These are phyloP conservation scores for Tolypocladium nubicola DNA, from an alignment of 2,329 filamentous ascomycete species.

Conservation along the genomic window DNA sequence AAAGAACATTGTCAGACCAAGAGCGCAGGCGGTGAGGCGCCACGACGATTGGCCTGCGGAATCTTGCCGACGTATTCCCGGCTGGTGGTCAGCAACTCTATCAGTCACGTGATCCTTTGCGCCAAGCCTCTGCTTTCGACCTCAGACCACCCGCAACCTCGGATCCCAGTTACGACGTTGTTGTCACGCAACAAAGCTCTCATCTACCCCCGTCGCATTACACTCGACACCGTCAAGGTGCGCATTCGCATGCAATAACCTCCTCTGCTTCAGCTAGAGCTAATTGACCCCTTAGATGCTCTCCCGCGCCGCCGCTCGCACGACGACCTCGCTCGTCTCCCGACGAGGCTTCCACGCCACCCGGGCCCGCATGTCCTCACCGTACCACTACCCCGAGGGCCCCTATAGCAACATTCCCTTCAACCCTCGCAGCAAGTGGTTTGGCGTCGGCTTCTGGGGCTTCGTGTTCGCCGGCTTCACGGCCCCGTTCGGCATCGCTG, in stretches of 20 bases:
- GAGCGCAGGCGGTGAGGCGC: conserved; percentile 14
- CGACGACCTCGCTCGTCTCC: conserved; percentile 60
- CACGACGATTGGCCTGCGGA: background rate
- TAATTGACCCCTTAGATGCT: conserved; percentile 62
- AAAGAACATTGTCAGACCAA: conserved; percentile 11
- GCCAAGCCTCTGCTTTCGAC: conserved; percentile 18
- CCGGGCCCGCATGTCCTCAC: conserved; percentile 72
- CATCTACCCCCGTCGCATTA: conserved; percentile 13
- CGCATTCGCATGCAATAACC: conserved; percentile 6
- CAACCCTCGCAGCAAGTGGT: conserved; percentile 85
- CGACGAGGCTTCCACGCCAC: conserved; percentile 93
- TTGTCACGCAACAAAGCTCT: conserved; percentile 14
- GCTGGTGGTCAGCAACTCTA: background rate
- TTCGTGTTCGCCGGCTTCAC: conserved; percentile 51
- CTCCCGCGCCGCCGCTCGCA: conserved; percentile 56
- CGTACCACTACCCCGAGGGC: conserved; percentile 98
- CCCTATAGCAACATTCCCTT: conserved; percentile 93
- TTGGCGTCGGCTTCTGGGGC: conserved; percentile 71
- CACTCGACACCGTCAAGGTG: conserved; percentile 5
- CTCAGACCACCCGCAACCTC: conserved; percentile 20
- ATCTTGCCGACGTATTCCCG: conserved; percentile 1
- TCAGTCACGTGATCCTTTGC: conserved; percentile 7
- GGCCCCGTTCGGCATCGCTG: conserved; percentile 51
- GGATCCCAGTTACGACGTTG: conserved; percentile 15
- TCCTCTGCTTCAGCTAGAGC: conserved; percentile 7